Conservation (phyloP, 495 filamentous ascomycete genomes). For the Penicillium daleae region DNA sequence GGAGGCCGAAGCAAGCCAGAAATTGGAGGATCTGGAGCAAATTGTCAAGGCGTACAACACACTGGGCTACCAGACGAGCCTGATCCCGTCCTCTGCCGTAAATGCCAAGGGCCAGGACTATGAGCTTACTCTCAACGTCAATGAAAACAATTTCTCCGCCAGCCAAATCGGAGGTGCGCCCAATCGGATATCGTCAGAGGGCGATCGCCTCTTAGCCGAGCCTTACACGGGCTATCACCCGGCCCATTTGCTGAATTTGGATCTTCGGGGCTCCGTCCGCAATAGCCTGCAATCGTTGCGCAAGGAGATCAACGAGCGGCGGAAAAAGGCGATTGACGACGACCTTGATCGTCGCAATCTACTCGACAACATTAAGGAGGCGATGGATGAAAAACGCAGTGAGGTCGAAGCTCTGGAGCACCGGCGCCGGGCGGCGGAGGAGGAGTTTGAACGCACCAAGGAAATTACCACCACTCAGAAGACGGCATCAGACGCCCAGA, state of each 20-base stretch:
- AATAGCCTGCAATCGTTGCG: slow-evolving; percentile 74
- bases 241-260: slow-evolving; percentile 80
- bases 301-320: slow-evolving; percentile 85
- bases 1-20: slow-evolving; percentile 77
- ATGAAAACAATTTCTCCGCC: slow-evolving; percentile 73
- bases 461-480: slow-evolving; percentile 88
- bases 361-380: slow-evolving; percentile 89
- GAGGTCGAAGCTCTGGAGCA: slow-evolving; percentile 94
- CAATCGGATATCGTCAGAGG: slow-evolving; percentile 52
- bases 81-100: slow-evolving; percentile 80
- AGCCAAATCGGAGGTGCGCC: slow-evolving; percentile 68
- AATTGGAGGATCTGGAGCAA: slow-evolving; percentile 87
- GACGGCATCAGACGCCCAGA: slow-evolving; percentile 83
- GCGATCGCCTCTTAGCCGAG: slow-evolving; percentile 76
- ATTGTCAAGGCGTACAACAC: slow-evolving; percentile 89
- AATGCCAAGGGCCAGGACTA: slow-evolving; percentile 85
- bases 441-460: slow-evolving; percentile 92
- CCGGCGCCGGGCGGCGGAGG: slow-evolving; percentile 78
- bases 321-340: slow-evolving; percentile 77
- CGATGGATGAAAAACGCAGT: slow-evolving; percentile 87
- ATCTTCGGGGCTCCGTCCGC: slow-evolving; percentile 81
- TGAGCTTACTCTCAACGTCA: slow-evolving; percentile 77
- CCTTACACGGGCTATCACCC: slow-evolving; percentile 85
- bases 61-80: slow-evolving; percentile 86
- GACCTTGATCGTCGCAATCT: slow-evolving; percentile 91